phyloP scores from a whole-genome alignment of 352 stramenopile species.

The Globisporangium orthogonon region DNA sequence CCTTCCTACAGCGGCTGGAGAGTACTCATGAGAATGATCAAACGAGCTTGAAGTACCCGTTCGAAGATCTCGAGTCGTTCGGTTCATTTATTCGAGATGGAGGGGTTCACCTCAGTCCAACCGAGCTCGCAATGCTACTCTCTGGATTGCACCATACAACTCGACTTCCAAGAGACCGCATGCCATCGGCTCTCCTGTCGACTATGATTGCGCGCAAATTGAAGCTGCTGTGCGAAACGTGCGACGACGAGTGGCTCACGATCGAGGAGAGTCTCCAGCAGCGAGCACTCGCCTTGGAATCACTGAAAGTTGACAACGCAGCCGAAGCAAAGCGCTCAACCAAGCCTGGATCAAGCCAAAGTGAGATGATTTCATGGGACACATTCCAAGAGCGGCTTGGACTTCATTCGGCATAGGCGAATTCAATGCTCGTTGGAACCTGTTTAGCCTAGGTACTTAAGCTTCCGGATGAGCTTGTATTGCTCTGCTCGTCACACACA shows the following conservation, averaged over 20 bases:
- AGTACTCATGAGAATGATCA: background rate
- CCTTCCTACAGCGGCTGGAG: background rate
- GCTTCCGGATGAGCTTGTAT: slow-evolving; percentile 40
- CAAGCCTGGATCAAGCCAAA: background rate
- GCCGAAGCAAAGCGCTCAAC: background rate
- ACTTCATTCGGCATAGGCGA: background rate
- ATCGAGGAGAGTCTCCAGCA: slow-evolving; percentile 5
- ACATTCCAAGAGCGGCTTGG: background rate
- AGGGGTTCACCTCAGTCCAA: background rate
- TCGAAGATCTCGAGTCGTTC: slow-evolving; percentile 3
- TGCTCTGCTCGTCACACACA: slow-evolving; percentile 21
- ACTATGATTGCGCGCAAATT: background rate
- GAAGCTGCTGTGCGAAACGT: slow-evolving; percentile 9
- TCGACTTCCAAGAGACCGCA: background rate
- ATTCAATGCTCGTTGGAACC: background rate
- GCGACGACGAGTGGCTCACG: slow-evolving; percentile 10
- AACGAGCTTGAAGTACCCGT: background rate
- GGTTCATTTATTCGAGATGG: background rate
- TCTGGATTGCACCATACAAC: slow-evolving; percentile 7
- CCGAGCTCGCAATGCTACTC: slow-evolving; percentile 10
- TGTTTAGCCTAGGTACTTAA: slow-evolving; percentile 26
- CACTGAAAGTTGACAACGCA: background rate
- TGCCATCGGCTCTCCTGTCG: background rate
- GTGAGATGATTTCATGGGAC: background rate
- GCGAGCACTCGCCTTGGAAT: slow-evolving; percentile 1